Percentiles rank a stretch among this genome's conserved stretches.
phyloP scores from a whole-genome alignment of 192 early-diverging fungal species.

The Coemansia sp. region DNA sequence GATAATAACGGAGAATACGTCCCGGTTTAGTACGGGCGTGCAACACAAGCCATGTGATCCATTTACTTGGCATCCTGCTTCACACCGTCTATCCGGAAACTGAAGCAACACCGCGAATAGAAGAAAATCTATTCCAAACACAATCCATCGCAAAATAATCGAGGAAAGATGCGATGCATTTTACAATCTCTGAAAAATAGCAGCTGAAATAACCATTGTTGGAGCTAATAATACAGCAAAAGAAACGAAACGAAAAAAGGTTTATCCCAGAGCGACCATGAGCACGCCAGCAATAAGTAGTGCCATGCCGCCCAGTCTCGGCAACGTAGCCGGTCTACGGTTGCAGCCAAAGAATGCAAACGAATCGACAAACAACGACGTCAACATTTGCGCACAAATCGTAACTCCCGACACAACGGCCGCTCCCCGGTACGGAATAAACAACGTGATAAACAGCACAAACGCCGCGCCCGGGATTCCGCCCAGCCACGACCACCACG shows the following conservation, averaged over 20 bases:
- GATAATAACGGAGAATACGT: background rate
- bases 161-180: background rate
- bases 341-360: constrained; percentile 50
- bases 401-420: constrained; percentile 52
- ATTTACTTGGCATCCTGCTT: too few species aligned
- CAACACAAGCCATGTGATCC: too few species aligned
- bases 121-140: too few species aligned
- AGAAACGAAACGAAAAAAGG: background rate
- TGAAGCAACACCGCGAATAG: too few species aligned
- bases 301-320: constrained; percentile 25
- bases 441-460: constrained; percentile 51
- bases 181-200: background rate
- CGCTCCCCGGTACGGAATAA: constrained; percentile 51
- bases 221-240: background rate
- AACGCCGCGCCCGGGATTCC: constrained; percentile 47
- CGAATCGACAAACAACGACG: constrained; percentile 44
- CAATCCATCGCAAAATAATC: background rate
- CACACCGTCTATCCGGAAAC: too few species aligned
- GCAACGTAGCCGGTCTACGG: constrained; percentile 36
- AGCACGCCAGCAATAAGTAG: constrained; percentile 52
- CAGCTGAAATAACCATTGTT: background rate
- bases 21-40: background rate
- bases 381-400: constrained; percentile 53
- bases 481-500: constrained; percentile 55
- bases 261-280: constrained; percentile 49